Evolutionary conservation across 2,329 filamentous ascomycete species (phyloP), one percentile per base, ranked within the genome.

Genomic region (Pseudogymnoascus sp.): DNA sequence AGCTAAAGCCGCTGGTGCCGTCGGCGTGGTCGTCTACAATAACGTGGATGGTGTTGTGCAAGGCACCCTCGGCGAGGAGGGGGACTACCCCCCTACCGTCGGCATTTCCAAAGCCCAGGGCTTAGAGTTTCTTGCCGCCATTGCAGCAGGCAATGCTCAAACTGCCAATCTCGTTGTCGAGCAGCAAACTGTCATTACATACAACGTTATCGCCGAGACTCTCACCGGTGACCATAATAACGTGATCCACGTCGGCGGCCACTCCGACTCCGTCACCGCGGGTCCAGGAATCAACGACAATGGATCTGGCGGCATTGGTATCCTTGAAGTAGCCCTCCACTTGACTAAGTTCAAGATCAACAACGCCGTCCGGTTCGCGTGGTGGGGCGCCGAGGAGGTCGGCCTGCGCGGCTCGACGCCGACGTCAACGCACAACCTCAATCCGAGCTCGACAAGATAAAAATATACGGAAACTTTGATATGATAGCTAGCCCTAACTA

Each of bases 231-330:
- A 87, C 71, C 79, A 81, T 16, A 74, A 83, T 65, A 85, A 87
- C 69, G 77, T 83, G 35, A 76, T 88, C 55, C 79, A 83, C 59
- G 73, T 87, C 12, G 84, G 84, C 43, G 84, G 80, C 2, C 85
- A 88, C 73, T 81, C 80, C 16, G 85, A 88, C 73, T 84, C 81
- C 5, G 85, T 88, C 18, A 77, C 78, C 28, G 80, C 78, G 2
- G 85, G 85, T 0, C 85, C 85, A 0, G 85, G 85, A 5, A 86
- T 88, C 75, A 88, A 88, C 71, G 86, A 88, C 70, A 81, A 88
- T 68, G 86, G 85, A 59, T 83, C 80, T 12, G 85, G 85, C 16
- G 79, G 80, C 1, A 80, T 86, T 65, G 80, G 80, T 23, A 77
- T 86, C 60, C 77, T 88, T 7, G 83, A 84, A 61, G 77, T 86